Evolutionary conservation across 2,329 filamentous ascomycete species (phyloP).

Genomic region (Meredithiella fracta): DNA sequence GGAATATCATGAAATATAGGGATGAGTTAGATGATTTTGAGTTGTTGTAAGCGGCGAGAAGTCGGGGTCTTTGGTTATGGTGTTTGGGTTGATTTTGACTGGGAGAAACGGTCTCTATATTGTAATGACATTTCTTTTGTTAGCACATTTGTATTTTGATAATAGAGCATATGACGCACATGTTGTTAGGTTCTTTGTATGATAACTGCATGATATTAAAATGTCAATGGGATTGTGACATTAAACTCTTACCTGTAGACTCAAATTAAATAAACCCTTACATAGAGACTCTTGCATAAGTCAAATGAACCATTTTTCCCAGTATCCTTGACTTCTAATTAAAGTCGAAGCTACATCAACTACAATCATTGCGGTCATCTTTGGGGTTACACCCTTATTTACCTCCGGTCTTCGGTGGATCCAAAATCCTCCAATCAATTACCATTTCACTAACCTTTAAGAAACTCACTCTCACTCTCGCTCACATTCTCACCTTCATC

Average conservation of each 20-base stretch:
- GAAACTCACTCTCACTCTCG: not conserved
- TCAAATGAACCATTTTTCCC: no score
- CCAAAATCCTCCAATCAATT: not conserved
- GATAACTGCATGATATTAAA: not conserved
- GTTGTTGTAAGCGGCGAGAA: slow-evolving; percentile 48
- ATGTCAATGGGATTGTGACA: no score
- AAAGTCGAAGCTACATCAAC: no score
- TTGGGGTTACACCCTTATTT: not conserved
- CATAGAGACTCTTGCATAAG: no score
- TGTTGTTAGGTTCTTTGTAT: not conserved
- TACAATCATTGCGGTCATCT: not conserved
- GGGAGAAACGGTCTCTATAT: not conserved
- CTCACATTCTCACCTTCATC: not conserved
- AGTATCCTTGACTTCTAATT: no score
- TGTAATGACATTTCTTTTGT: not conserved
- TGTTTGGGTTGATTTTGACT: not conserved
- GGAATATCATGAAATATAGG: slow-evolving; percentile 84
- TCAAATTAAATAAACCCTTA: no score
- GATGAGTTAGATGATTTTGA: slow-evolving; percentile 96
- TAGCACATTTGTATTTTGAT: not conserved
- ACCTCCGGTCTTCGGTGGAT: not conserved
- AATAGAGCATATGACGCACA: no score
- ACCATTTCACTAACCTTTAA: not conserved
- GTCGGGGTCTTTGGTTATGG: not conserved
- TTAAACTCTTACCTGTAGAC: no score